Conservation (phyloP, 1,139 yeast species). For the Tardiomyces depauwii region DNA sequence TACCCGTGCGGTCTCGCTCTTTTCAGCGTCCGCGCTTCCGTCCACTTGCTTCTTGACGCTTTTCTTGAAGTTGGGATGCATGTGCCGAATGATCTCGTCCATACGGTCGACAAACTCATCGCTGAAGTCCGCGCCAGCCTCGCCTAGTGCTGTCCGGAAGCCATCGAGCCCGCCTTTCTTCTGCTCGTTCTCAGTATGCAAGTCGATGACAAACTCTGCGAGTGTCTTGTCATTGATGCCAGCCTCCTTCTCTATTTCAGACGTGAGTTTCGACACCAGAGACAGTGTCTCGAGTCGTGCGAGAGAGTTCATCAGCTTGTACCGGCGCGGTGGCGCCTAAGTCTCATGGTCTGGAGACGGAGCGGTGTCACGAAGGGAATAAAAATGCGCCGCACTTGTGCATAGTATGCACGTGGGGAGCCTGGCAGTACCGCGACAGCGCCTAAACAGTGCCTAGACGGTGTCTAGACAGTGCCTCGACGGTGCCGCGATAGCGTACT, state of each 20-base stretch:
- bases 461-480: no score
- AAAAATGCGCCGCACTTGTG: background rate
- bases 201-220: constrained; percentile 44
- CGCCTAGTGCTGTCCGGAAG: constrained; percentile 36
- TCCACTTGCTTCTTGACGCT: background rate
- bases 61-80: constrained; percentile 19
- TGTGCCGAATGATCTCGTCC: constrained; percentile 22
- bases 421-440: no score
- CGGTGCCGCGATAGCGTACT: no score
- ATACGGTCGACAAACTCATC: constrained; percentile 30
- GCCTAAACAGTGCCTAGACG: no score
- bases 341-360: no score
- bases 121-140: constrained; percentile 57
- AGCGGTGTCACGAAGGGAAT: background rate
- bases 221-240: constrained; percentile 36
- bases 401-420: no score
- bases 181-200: constrained; percentile 23
- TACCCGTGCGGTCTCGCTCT: no score
- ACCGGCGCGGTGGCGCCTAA: background rate
- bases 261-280: constrained; percentile 24
- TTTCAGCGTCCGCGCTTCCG: background rate
- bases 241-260: constrained; percentile 22
- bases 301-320: constrained; percentile 16
- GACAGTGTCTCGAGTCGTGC: constrained; percentile 24
- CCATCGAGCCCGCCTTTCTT: constrained; percentile 21